Percentiles rank a stretch among this genome's conserved stretches.
These are phyloP conservation scores for Phlyctochytrium arcticum DNA, from an alignment of 192 early-diverging fungal species.

Conservation along the genomic window DNA sequence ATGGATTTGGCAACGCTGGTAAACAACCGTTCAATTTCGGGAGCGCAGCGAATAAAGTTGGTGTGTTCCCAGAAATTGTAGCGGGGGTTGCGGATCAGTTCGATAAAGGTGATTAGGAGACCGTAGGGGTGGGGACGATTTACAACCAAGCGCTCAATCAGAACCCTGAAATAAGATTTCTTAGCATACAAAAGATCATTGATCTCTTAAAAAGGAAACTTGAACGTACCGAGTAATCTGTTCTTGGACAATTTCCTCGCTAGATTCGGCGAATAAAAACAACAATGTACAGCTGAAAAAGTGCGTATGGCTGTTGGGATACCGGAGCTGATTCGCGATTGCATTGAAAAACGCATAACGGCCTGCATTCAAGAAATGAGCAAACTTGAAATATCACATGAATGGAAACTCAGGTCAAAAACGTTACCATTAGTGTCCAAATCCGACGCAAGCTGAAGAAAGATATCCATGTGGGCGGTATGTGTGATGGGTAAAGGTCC, in stretches of 20 bases:
- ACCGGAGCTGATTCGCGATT: constrained; percentile 94
- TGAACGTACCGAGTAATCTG: constrained; percentile 75
- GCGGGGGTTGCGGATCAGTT: constrained; percentile 87
- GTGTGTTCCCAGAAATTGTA: constrained; percentile 74
- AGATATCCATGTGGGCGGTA: constrained; percentile 76
- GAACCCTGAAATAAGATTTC: constrained; percentile 52
- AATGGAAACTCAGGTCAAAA: background rate
- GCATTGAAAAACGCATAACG: constrained; percentile 87
- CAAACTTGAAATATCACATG: constrained; percentile 1
- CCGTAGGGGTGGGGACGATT: constrained; percentile 98
- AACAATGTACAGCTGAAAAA: constrained; percentile 88
- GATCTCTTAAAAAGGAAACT: background rate
- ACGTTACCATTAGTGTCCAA: constrained; percentile 69
- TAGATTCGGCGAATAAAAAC: constrained; percentile 76
- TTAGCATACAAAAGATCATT: background rate
- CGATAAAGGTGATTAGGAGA: constrained; percentile 94
- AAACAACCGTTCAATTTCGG: constrained; percentile 81
- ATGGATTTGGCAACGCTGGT: constrained; percentile 60
- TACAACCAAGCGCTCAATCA: constrained; percentile 92
- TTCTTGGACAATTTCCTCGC: constrained; percentile 82
- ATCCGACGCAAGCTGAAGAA: constrained; percentile 70
- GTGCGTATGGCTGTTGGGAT: constrained; percentile 95
- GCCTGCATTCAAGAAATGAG: constrained; percentile 43
- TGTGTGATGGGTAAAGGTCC: constrained; percentile 48
- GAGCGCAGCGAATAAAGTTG: constrained; percentile 58